A percentile compares a stretch with the other conserved stretches of the same genome.
These are phyloP conservation scores for Trichosanthes cucumerina DNA, from an alignment of 306 rosid genomes.

Conservation along the genomic window DNA sequence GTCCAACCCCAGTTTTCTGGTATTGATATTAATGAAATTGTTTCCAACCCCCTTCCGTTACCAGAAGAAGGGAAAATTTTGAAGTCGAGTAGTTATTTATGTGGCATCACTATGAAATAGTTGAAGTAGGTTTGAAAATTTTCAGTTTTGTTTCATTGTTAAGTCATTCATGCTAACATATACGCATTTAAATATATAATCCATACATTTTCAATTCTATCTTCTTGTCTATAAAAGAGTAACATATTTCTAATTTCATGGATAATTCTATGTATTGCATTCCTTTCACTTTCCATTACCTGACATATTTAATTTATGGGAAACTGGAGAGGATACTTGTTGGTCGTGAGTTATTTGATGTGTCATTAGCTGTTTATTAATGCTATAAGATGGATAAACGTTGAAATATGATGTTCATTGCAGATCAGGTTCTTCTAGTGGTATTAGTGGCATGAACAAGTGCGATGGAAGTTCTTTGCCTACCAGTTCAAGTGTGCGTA, in stretches of 20 bases:
- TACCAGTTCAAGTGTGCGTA: conserved; percentile 32
- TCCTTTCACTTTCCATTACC: not conserved
- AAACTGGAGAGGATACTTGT: not conserved
- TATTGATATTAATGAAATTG: not conserved
- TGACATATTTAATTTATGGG: not conserved
- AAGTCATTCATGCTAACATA: not conserved
- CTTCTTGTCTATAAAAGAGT: not conserved
- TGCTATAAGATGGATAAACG: not conserved
- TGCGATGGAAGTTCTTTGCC: conserved; percentile 41
- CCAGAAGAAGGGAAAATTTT: not conserved
- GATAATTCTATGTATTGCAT: not conserved
- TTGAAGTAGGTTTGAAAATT: not conserved
- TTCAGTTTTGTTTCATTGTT: not conserved
- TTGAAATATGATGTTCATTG: conserved; percentile 15
- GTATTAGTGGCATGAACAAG: conserved; percentile 31
- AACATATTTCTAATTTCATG: not conserved
- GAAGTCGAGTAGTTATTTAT: not conserved
- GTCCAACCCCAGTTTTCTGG: not conserved
- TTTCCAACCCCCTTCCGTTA: not conserved
- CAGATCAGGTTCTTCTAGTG: conserved; percentile 53
- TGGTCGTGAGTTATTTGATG: not conserved
- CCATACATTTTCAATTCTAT: not conserved
- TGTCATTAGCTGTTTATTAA: not conserved
- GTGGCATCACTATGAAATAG: not conserved
- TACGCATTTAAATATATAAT: not conserved